These are phyloP conservation scores for Pythium utonaiense DNA, from an alignment of 352 stramenopile species.

Conservation along the genomic window DNA sequence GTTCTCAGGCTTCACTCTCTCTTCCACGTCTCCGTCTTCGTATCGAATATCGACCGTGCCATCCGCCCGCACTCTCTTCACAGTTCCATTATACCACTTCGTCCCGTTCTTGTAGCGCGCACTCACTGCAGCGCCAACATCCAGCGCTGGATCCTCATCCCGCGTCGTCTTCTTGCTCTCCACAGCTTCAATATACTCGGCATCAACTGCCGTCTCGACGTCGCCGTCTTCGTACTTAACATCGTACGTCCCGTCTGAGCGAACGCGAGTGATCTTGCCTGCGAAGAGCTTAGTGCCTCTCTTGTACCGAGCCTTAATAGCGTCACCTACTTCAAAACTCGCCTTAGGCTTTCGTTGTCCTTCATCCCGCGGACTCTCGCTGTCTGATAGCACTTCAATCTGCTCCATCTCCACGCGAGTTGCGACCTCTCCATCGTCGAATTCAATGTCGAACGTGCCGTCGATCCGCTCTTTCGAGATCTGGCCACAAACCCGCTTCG, in stretches of 20 bases:
- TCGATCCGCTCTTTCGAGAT: constrained; percentile 46
- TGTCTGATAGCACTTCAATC: constrained; percentile 1
- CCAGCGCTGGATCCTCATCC: constrained; percentile 5
- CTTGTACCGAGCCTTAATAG: constrained; percentile 47
- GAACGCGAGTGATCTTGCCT: constrained; percentile 44
- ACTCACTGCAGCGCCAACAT: constrained; percentile 24
- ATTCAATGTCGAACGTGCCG: constrained; percentile 58
- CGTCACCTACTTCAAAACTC: constrained; percentile 8
- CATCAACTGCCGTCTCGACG: constrained; percentile 6
- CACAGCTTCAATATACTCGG: constrained; percentile 7
- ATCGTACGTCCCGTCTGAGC: constrained; percentile 62
- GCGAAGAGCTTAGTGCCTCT: constrained; percentile 40
- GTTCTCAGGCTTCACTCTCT: constrained; percentile 27
- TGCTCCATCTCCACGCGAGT: constrained; percentile 35
- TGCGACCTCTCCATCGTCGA: constrained; percentile 61
- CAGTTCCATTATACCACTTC: constrained; percentile 55
- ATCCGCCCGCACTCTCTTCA: constrained; percentile 52
- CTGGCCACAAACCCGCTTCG: constrained; percentile 19
- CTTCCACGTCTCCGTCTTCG: constrained; percentile 47
- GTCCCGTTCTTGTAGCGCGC: constrained; percentile 28
- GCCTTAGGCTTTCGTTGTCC: background rate
- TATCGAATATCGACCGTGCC: constrained; percentile 51
- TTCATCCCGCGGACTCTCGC: background rate
- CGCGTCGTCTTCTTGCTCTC: background rate
- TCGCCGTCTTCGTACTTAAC: constrained; percentile 74